Base-by-base conservation (phyloP, 495 filamentous ascomycete genomes). In the Talaromyces thailandensis region DNA sequence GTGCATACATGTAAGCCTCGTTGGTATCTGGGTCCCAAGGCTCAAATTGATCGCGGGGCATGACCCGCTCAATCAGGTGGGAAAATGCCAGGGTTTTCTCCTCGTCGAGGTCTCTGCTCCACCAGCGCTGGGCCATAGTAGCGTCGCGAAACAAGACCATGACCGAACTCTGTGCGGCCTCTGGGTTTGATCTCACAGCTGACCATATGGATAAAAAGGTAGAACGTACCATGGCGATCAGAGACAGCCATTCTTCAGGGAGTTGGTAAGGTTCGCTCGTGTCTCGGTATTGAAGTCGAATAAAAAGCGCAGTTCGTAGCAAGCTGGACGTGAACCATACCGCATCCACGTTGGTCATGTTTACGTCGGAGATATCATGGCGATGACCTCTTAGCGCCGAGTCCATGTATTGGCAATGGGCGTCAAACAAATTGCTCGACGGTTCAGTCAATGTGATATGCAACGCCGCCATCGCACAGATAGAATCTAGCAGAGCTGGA, bases 321-420 rank as follows among this genome's bases (percentile, higher is more conserved):
- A 53, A 21, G 21, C 50, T 53, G 50, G 50, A 53, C 8, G 50
- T 53, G 16, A 53, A 50, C 57, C 70, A 76, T n/a, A 73, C 68
- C 11, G 66, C 59, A 60, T 79, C 76, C 6, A 70, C 76, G 18
- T 71, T 77, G 14, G 63, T 25, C 28, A 29, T 61, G 45, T 58
- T 72, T 8, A 78, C 61, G 6, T 67, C 64, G 3, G 59, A 61
- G 31, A 76, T 62, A 16, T 73, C 73, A 26, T 67, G 65, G 25
- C 69, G 65, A 58, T 79, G 76, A 55, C 68, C 70, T 57, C 65
- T 69, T 3, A 79, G 62, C 12, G 73, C 72, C 23, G 72, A 63
- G 18, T 67, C 65, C 23, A 72, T 64, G 53, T 77, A 79, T 5
- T 45, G 68, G 58, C 65, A 68, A 32, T 70, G 69, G 9, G 63